These are phyloP conservation scores for Salix purpurea DNA, from an alignment of 345 rosid species.

Conservation along the genomic window DNA sequence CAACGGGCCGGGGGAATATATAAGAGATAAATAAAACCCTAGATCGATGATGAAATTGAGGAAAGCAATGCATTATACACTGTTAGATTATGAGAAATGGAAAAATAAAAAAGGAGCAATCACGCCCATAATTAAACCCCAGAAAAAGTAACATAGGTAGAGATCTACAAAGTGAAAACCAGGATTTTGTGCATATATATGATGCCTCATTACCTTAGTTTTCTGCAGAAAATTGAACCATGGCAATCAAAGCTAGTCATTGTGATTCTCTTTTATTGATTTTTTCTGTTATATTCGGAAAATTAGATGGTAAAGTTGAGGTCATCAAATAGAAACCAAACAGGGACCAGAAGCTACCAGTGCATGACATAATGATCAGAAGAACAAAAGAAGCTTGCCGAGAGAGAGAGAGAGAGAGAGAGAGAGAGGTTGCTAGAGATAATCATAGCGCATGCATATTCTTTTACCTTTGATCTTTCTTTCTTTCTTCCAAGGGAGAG, in stretches of 20 bases:
- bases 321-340: background rate
- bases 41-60: background rate
- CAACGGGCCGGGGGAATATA: background rate
- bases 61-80: background rate
- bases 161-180: background rate
- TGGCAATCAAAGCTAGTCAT: background rate
- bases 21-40: slow-evolving; percentile 6
- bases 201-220: background rate
- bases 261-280: background rate
- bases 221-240: background rate
- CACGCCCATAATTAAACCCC: background rate
- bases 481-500: background rate
- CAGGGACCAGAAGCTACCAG: background rate
- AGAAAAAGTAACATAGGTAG: background rate
- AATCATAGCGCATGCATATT: background rate
- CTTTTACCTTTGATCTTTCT: slow-evolving; percentile 1
- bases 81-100: background rate
- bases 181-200: too few relatives aligned
- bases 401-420: background rate
- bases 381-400: background rate
- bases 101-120: background rate
- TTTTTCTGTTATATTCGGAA: background rate
- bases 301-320: background rate
- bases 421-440: background rate
- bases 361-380: background rate